phyloP scores from a whole-genome alignment of 805 yeast genomes.

The Suhomyces faveliae region DNA sequence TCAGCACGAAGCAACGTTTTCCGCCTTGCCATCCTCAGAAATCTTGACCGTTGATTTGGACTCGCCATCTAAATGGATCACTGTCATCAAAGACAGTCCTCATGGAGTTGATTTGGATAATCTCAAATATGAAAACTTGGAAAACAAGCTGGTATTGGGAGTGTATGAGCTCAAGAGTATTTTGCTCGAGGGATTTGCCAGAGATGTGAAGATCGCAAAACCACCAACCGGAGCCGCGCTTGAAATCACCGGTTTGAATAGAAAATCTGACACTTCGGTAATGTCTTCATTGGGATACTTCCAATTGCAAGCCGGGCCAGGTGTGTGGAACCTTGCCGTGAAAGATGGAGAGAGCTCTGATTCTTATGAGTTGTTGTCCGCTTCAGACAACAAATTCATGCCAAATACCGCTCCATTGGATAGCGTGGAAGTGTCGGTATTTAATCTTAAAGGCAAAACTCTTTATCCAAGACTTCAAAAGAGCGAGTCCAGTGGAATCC shows the following conservation, averaged over 20 bases:
- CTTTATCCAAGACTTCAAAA: slow-evolving; percentile 47
- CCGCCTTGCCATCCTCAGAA: slow-evolving; percentile 46
- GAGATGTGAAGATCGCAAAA: slow-evolving; percentile 37
- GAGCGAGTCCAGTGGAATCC: slow-evolving; percentile 17
- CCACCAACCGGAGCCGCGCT: slow-evolving; percentile 55
- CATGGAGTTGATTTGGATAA: slow-evolving; percentile 58
- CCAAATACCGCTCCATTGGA: slow-evolving; percentile 25
- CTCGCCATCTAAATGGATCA: slow-evolving; percentile 68
- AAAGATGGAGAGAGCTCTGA: slow-evolving; percentile 28
- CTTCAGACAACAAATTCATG: slow-evolving; percentile 42
- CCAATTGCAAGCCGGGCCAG: slow-evolving; percentile 74
- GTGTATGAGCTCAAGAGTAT: slow-evolving; percentile 52
- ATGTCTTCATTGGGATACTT: slow-evolving; percentile 84
- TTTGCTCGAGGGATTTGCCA: slow-evolving; percentile 69
- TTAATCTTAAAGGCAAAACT: slow-evolving; percentile 16
- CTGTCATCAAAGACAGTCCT: slow-evolving; percentile 46
- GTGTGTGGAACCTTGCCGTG: slow-evolving; percentile 56
- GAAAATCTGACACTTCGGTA: slow-evolving; percentile 56
- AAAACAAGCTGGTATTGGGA: slow-evolving; percentile 40
- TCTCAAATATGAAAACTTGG: slow-evolving; percentile 43
- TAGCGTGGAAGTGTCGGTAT: neutral
- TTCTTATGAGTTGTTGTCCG: slow-evolving; percentile 30
- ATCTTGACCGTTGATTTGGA: slow-evolving; percentile 57
- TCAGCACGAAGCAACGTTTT: slow-evolving; percentile 35
- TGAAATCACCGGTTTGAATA: slow-evolving; percentile 24